Evolutionary conservation across 495 filamentous ascomycete species (phyloP).

Genomic region (Penicillium coffeae): DNA sequence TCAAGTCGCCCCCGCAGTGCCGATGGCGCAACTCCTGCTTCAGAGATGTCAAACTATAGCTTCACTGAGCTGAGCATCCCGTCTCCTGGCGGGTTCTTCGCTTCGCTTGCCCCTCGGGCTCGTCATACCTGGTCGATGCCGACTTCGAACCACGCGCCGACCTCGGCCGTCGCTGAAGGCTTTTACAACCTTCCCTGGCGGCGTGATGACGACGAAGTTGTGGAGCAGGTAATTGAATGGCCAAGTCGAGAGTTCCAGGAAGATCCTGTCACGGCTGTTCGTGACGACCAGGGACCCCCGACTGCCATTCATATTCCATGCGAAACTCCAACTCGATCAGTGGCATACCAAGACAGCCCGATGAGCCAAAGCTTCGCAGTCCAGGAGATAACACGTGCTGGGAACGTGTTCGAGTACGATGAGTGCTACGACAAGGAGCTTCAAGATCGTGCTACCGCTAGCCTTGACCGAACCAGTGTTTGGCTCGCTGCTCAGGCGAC

Average conservation of each 20-base stretch:
- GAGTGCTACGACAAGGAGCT: constrained; percentile 65
- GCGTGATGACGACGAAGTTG: constrained; percentile 42
- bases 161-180: constrained; percentile 74
- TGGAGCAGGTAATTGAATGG: constrained; percentile 67
- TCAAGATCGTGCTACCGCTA: constrained; percentile 57
- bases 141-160: constrained; percentile 49
- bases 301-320: constrained; percentile 53
- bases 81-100: constrained; percentile 88
- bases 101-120: constrained; percentile 65
- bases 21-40: constrained; percentile 45
- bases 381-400: constrained; percentile 33
- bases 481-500: constrained; percentile 79
- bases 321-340: constrained; percentile 19
- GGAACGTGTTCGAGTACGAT: constrained; percentile 60
- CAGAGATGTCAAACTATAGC: constrained; percentile 48
- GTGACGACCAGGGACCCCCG: constrained; percentile 56
- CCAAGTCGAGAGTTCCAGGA: constrained; percentile 44
- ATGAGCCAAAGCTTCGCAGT: constrained; percentile 29
- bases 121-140: constrained; percentile 72
- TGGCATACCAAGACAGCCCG: constrained; percentile 27
- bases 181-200: constrained; percentile 83
- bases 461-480: constrained; percentile 71
- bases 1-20: constrained; percentile 33
- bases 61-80: constrained; percentile 76
- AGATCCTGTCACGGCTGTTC: constrained; percentile 42